These are phyloP conservation scores for Saxophila tyrrhenica DNA, from an alignment of 495 filamentous ascomycete species.

Conservation along the genomic window DNA sequence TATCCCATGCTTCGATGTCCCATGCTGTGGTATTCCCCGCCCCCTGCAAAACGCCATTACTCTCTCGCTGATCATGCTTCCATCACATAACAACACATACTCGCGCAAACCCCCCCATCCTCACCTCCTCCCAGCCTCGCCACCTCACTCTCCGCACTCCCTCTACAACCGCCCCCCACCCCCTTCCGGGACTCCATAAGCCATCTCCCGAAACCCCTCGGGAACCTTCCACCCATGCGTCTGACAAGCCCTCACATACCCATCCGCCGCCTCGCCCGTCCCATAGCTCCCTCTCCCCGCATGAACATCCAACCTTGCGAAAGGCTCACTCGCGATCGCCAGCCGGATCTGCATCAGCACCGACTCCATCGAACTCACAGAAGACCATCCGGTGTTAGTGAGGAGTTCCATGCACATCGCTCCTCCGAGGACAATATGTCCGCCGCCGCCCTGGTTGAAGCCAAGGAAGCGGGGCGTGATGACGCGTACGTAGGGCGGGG, in stretches of 20 bases:
- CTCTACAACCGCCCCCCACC: not conserved
- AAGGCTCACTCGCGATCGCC: conserved; percentile 58
- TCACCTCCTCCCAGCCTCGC: too few relatives aligned
- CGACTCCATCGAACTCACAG: conserved; percentile 60
- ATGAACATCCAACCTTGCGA: conserved; percentile 50
- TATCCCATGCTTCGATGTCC: too few relatives aligned
- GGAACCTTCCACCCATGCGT: conserved; percentile 49
- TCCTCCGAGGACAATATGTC: conserved; percentile 80
- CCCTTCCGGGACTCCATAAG: not conserved
- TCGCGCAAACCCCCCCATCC: too few relatives aligned
- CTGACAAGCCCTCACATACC: conserved; percentile 55
- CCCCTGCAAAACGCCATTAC: too few relatives aligned
- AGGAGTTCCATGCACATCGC: conserved; percentile 89
- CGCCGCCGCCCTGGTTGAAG: conserved; percentile 64
- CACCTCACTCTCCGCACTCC: too few relatives aligned
- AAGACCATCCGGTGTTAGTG: conserved; percentile 73
- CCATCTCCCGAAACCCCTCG: conserved; percentile 28
- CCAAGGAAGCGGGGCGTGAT: conserved; percentile 69
- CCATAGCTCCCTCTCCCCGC: conserved; percentile 43
- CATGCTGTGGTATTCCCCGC: too few relatives aligned
- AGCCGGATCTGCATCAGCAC: conserved; percentile 74
- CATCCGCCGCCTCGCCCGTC: conserved; percentile 58
- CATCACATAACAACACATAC: too few relatives aligned
- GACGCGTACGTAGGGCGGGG: conserved; percentile 76
- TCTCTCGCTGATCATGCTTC: too few relatives aligned